These are phyloP conservation scores for Hypoxylon sp. DNA, from an alignment of 2,329 filamentous ascomycete genomes.

Conservation along the genomic window DNA sequence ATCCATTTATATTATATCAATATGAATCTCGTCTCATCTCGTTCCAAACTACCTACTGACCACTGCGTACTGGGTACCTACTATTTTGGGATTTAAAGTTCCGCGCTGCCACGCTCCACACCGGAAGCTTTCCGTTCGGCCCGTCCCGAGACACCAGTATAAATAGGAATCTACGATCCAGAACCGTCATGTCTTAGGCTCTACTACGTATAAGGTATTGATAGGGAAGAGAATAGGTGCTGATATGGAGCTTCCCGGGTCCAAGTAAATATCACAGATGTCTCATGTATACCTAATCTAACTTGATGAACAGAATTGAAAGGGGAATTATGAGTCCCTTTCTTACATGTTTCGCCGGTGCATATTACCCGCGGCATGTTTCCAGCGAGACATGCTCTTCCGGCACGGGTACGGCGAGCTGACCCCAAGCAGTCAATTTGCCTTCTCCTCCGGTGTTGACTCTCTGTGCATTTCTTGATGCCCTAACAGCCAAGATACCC, in stretches of 20 bases:
- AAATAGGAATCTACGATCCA: too few relatives aligned
- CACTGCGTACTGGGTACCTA: background rate
- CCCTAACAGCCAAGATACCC: conserved; percentile 46
- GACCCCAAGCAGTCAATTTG: conserved; percentile 26
- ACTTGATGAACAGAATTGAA: background rate
- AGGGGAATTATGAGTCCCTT: background rate
- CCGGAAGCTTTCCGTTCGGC: conserved; percentile 5
- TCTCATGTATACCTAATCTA: background rate
- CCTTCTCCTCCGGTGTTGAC: background rate
- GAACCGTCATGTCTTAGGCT: too few relatives aligned
- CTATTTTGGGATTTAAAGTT: background rate
- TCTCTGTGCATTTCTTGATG: conserved; percentile 26
- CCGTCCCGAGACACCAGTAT: conserved; percentile 1
- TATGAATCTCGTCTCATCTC: background rate
- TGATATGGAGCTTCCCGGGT: too few relatives aligned
- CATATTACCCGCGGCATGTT: conserved; percentile 13
- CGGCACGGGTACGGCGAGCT: conserved; percentile 14
- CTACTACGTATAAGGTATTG: too few relatives aligned
- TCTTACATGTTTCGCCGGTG: background rate
- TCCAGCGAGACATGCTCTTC: conserved; percentile 36
- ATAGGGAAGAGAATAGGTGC: too few relatives aligned
- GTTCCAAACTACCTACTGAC: background rate
- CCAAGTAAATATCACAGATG: too few relatives aligned
- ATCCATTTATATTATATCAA: background rate
- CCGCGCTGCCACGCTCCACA: background rate